These are phyloP conservation scores for Colletotrichum ledebouriae DNA, from an alignment of 2,329 filamentous ascomycete genomes.

Conservation along the genomic window DNA sequence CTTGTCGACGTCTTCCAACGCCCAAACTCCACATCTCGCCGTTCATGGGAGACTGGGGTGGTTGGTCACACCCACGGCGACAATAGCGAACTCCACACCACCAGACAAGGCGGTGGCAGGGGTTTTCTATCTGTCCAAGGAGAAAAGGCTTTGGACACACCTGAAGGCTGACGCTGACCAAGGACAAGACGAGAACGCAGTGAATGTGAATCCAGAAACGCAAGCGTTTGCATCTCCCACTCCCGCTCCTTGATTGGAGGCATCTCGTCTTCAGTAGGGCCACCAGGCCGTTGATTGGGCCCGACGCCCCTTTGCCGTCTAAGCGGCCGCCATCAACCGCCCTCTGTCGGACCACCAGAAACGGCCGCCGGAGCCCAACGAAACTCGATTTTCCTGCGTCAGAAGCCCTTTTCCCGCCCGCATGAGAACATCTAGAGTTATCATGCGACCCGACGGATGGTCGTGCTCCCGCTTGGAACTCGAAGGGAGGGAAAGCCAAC, in stretches of 20 bases:
- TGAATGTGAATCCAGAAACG: slow-evolving; percentile 18
- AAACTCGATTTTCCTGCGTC: slow-evolving; percentile 31
- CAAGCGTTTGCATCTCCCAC: slow-evolving; percentile 30
- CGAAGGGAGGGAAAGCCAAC: slow-evolving; percentile 27
- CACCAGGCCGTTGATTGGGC: slow-evolving; percentile 34
- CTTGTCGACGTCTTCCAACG: slow-evolving; percentile 27
- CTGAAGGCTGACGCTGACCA: slow-evolving; percentile 6
- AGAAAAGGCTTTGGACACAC: slow-evolving; percentile 18
- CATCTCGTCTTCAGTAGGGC: slow-evolving; percentile 17
- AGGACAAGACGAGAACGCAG: slow-evolving; percentile 19
- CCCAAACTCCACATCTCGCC: slow-evolving; percentile 33
- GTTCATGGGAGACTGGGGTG: slow-evolving; percentile 22
- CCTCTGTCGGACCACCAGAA: slow-evolving; percentile 41
- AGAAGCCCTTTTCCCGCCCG: slow-evolving; percentile 30
- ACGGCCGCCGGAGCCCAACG: slow-evolving; percentile 40
- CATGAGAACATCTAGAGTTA: slow-evolving; percentile 35
- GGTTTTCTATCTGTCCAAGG: slow-evolving; percentile 25
- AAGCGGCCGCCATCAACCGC: slow-evolving; percentile 38
- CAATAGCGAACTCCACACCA: slow-evolving; percentile 41
- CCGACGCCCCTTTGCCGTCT: slow-evolving; percentile 34
- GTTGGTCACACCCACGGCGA: slow-evolving; percentile 38
- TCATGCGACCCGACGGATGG: slow-evolving; percentile 35
- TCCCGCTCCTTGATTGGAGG: slow-evolving; percentile 33
- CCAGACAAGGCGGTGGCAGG: slow-evolving; percentile 39
- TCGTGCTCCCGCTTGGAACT: slow-evolving; percentile 34